Base-by-base conservation (phyloP, 2,329 filamentous ascomycete genomes). In the Fusarium camptoceras region DNA sequence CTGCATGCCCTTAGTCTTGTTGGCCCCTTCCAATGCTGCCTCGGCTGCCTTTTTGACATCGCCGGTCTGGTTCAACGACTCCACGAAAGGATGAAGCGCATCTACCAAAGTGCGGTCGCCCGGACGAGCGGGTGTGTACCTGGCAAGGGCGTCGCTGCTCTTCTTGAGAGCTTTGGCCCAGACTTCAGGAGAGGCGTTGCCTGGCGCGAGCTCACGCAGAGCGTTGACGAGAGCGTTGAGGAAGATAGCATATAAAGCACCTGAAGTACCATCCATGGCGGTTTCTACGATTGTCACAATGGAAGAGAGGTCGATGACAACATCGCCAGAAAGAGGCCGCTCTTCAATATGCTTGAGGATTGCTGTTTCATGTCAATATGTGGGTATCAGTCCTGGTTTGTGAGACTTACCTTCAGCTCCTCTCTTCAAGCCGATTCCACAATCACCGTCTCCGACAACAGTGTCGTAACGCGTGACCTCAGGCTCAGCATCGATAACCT, bases 81-180 rank as follows among this genome's bases (percentile, higher is more conserved):
- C 87, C 54, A 97, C 90, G 77, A 98, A 99, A 3, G 96, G 96
- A 67, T 92, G 88, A 51, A 99, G 84, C 3, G 95, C 94, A 80
- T 99, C 96, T 34, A 98, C 88, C 37, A 98, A 83, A 0, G 96
- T 99, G 53, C 96, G 87, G 78, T 99, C 96, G 28, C 96, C 96
- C 0, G 92, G 91, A 55, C 91, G 89, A 1, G 96, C 96, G 1
- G 95, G 94, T 3, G 96, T 99, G 80, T 98, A 98, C 76, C 86
- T 92, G 37, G 86, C 87, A 60, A 99, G 83, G 2, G 91, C 89
- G 22, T 89, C 84, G 67, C 91, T 88, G 55, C 93, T 92, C 72
- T 89, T 86, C 68, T 89, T 84, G 16, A 98, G 84, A 1, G 94
- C 94, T 31, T 86, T 83, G 5, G 90, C 81, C 90, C 87, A 85